Percentiles rank a stretch among this genome's conserved stretches.
Evolutionary conservation across 108 stramenopile species (phyloP).

Genomic region (Mediolabrus comicus): DNA sequence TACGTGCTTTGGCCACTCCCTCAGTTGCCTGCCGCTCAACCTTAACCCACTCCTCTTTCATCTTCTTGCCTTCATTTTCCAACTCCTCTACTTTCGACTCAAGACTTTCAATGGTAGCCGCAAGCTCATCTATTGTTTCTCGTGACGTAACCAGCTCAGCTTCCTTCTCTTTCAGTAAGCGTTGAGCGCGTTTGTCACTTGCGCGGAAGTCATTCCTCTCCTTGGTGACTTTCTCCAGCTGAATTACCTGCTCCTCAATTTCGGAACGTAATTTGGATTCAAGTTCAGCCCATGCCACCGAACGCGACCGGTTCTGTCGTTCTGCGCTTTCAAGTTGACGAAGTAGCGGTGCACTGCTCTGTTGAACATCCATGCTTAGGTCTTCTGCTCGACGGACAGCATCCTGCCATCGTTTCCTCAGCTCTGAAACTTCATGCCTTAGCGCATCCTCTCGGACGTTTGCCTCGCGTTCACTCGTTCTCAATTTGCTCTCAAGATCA

Average conservation of each 20-base stretch:
- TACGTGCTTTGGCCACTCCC: conserved; percentile 63
- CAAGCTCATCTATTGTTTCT: conserved; percentile 50
- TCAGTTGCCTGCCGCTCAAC: conserved; percentile 69
- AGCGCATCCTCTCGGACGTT: conserved; percentile 79
- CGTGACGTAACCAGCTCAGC: conserved; percentile 39
- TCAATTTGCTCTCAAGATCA: conserved; percentile 74
- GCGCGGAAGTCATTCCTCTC: conserved; percentile 68
- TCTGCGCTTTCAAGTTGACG: conserved; percentile 81
- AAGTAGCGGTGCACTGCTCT: conserved; percentile 77
- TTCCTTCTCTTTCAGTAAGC: conserved; percentile 53
- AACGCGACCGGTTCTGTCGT: conserved; percentile 68
- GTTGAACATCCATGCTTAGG: conserved; percentile 79
- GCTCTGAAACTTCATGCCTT: conserved; percentile 75
- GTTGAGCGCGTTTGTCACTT: conserved; percentile 49
- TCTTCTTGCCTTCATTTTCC: conserved; percentile 40
- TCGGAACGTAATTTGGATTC: conserved; percentile 73
- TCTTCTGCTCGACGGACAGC: conserved; percentile 83
- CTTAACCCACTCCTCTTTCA: conserved; percentile 54
- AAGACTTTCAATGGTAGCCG: conserved; percentile 36
- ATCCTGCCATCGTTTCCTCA: conserved; percentile 87
- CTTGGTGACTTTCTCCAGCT: conserved; percentile 59
- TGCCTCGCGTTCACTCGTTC: conserved; percentile 74
- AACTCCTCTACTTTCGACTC: conserved; percentile 45
- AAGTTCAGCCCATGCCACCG: conserved; percentile 69
- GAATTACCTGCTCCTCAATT: conserved; percentile 70